Evolutionary conservation across 2,329 filamentous ascomycete genomes (phyloP).

Genomic region (Pseudogymnoascus sp.): DNA sequence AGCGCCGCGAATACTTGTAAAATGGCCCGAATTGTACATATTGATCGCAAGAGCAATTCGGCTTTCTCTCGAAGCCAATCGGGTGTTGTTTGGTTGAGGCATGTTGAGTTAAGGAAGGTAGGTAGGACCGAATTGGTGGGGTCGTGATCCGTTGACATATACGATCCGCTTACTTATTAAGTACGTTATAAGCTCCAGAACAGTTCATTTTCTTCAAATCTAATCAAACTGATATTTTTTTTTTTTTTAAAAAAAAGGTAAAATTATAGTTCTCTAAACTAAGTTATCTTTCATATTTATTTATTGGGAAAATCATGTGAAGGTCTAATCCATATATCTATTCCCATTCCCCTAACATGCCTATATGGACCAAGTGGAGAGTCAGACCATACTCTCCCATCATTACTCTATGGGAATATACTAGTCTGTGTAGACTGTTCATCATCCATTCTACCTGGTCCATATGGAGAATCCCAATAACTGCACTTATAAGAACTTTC

Average conservation of each 20-base stretch:
- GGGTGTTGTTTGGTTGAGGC: no score
- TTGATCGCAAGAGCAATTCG: no score
- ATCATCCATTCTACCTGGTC: neutral
- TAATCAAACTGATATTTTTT: neutral
- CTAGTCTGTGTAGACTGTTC: neutral
- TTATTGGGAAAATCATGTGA: neutral
- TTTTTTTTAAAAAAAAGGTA: no score
- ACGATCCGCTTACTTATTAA: no score
- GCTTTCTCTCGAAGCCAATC: no score
- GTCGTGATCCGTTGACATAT: no score
- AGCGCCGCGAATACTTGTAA: no score
- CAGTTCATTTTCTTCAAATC: neutral
- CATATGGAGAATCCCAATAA: neutral
- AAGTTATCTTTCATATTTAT: neutral
- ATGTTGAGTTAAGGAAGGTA: no score
- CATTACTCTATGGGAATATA: neutral
- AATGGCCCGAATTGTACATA: no score
- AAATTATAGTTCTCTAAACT: neutral
- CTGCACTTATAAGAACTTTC: neutral
- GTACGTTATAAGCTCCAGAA: neutral
- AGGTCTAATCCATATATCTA: neutral
- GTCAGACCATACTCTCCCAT: neutral
- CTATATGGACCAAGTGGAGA: neutral
- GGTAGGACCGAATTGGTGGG: no score
- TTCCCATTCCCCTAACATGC: neutral